Evolutionary conservation across 83 land plant genomes (phyloP).

Genomic region (Picea engelmannii): DNA sequence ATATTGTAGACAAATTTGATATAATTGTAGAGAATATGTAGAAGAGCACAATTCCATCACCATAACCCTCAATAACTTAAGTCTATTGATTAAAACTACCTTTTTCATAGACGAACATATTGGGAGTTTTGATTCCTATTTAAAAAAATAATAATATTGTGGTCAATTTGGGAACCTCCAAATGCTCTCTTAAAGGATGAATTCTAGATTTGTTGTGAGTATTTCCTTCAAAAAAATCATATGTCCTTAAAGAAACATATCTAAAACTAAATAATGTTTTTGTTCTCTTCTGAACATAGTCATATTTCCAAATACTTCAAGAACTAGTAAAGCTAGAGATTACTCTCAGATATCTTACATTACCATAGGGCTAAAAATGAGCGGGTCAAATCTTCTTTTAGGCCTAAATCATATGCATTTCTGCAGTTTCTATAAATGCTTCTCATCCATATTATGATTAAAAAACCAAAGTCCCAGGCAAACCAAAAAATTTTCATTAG

Average conservation of each 20-base stretch:
- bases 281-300: background rate
- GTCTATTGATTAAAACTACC: constrained; percentile 68
- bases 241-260: constrained; percentile 76
- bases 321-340: no score
- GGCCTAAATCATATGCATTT: no score
- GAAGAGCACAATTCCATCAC: constrained; percentile 93
- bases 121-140: constrained; percentile 55
- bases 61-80: constrained; percentile 74
- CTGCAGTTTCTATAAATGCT: no score
- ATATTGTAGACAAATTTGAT: constrained; percentile 33
- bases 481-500: no score
- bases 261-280: constrained; percentile 44
- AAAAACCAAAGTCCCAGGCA: no score
- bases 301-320: no score
- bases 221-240: constrained; percentile 69
- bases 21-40: constrained; percentile 64
- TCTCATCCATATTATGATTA: no score
- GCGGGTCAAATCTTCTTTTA: no score
- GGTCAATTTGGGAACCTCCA: constrained; percentile 52
- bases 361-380: no score
- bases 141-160: constrained; percentile 74
- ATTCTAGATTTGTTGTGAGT: constrained; percentile 55
- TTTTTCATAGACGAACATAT: constrained; percentile 60
- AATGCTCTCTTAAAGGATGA: constrained; percentile 43
- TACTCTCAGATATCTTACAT: no score